A percentile compares a stretch with the other conserved stretches of the same genome.
phyloP scores from a whole-genome alignment of 2,329 filamentous ascomycete species.

The Alternaria sp. region DNA sequence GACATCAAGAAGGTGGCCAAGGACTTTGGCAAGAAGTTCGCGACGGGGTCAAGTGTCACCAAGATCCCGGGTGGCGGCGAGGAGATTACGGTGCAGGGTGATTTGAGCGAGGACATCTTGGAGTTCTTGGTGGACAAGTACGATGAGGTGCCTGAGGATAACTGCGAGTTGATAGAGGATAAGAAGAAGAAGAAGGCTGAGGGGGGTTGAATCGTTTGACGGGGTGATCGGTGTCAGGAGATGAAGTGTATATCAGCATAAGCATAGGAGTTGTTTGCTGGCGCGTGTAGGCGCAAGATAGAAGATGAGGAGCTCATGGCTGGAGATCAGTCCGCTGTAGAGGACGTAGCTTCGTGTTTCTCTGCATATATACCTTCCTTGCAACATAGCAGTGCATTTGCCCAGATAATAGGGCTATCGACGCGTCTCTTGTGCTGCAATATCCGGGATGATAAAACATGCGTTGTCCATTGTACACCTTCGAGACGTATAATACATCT shows the following conservation, averaged over 20 bases:
- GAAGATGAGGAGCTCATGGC: background rate
- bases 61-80: constrained; percentile 86
- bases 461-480: background rate
- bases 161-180: constrained; percentile 93
- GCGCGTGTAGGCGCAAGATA: background rate
- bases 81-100: constrained; percentile 97
- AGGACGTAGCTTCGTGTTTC: background rate
- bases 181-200: constrained; percentile 80
- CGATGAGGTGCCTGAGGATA: constrained; percentile 89
- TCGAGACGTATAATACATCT: background rate
- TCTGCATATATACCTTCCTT: background rate
- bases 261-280: background rate
- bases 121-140: constrained; percentile 92
- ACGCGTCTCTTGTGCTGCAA: background rate
- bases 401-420: background rate
- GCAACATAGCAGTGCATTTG: background rate
- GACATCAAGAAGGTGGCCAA: constrained; percentile 96
- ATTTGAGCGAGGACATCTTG: constrained; percentile 91
- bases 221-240: too few relatives aligned
- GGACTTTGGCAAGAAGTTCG: constrained; percentile 98
- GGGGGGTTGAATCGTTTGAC: constrained; percentile 15
- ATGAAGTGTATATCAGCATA: background rate
- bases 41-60: constrained; percentile 90
- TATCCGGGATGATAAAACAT: background rate
- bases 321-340: background rate